These are phyloP conservation scores for Blastobotrys raffinosifermentans DNA, from an alignment of 1,139 yeast genomes.

Conservation along the genomic window DNA sequence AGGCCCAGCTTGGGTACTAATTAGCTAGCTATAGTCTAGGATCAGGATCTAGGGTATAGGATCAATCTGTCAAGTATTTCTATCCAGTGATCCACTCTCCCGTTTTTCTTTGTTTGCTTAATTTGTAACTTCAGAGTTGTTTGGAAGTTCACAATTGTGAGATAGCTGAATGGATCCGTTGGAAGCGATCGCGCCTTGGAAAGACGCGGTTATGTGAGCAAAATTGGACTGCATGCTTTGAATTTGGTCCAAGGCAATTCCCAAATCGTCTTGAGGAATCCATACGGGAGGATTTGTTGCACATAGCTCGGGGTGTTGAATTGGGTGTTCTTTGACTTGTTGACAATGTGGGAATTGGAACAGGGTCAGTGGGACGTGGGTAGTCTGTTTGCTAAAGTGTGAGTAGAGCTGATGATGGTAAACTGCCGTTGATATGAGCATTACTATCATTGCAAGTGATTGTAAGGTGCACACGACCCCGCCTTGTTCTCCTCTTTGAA, in stretches of 20 bases:
- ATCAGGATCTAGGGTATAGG: too few species aligned
- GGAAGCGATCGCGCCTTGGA: constrained; percentile 7
- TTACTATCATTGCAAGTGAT: constrained; percentile 14
- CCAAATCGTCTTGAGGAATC: constrained; percentile 31
- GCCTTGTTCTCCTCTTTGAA: constrained; percentile 45
- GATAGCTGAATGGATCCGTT: constrained; percentile 9
- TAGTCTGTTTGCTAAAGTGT: constrained; percentile 11
- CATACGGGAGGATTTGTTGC: constrained; percentile 30
- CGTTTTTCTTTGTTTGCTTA: background rate
- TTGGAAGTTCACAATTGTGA: constrained; percentile 14
- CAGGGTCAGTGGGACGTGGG: constrained; percentile 11
- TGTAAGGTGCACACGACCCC: constrained; percentile 22
- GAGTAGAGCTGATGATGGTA: constrained; percentile 13
- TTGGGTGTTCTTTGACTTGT: constrained; percentile 18
- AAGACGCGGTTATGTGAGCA: constrained; percentile 22
- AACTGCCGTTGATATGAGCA: constrained; percentile 10
- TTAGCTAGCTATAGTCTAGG: background rate
- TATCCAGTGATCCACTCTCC: background rate
- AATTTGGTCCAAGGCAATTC: constrained; percentile 30
- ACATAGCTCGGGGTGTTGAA: constrained; percentile 28
- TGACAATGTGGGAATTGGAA: background rate
- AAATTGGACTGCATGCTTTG: constrained; percentile 21
- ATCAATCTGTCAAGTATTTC: background rate
- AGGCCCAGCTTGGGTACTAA: background rate
- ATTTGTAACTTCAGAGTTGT: constrained; percentile 9